Conservation (phyloP, 257 asterid species). For the Ilex asprella region DNA sequence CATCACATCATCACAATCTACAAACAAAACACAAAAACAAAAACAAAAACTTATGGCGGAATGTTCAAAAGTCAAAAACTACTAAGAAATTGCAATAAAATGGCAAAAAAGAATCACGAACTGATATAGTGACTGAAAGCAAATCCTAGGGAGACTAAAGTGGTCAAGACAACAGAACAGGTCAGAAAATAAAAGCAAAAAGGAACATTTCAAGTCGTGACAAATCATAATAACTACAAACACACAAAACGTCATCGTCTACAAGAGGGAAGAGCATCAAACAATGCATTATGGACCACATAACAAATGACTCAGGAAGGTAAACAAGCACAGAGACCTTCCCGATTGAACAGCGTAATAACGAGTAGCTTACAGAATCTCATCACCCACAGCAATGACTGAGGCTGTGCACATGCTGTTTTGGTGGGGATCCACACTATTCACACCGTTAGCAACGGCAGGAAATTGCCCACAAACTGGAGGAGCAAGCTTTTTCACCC, state of each 20-base stretch:
- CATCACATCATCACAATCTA: neutral
- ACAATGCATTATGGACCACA: neutral
- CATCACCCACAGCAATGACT: constrained; percentile 76
- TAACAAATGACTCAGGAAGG: too few relatives aligned
- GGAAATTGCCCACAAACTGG: constrained; percentile 25
- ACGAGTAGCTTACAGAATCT: constrained; percentile 69
- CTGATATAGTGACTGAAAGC: too few relatives aligned
- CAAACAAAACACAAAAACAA: constrained; percentile 5
- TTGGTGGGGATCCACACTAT: constrained; percentile 27
- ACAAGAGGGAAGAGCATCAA: constrained; percentile 1
- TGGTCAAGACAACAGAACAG: too few relatives aligned
- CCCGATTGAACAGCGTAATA: constrained; percentile 1
- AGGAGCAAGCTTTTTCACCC: constrained; percentile 53
- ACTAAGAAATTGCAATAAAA: neutral
- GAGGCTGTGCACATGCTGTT: constrained; percentile 58
- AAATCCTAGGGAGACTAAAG: too few relatives aligned
- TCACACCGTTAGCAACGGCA: constrained; percentile 49
- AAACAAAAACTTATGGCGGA: neutral
- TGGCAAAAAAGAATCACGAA: too few relatives aligned
- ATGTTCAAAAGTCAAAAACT: too few relatives aligned
- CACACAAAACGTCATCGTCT: too few relatives aligned
- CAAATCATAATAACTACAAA: too few relatives aligned
- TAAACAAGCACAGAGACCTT: too few relatives aligned
- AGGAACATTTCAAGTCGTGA: too few relatives aligned
- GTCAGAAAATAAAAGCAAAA: too few relatives aligned